phyloP scores from a whole-genome alignment of 768 basidiomycete genomes.

The Suillus tomentosus region DNA sequence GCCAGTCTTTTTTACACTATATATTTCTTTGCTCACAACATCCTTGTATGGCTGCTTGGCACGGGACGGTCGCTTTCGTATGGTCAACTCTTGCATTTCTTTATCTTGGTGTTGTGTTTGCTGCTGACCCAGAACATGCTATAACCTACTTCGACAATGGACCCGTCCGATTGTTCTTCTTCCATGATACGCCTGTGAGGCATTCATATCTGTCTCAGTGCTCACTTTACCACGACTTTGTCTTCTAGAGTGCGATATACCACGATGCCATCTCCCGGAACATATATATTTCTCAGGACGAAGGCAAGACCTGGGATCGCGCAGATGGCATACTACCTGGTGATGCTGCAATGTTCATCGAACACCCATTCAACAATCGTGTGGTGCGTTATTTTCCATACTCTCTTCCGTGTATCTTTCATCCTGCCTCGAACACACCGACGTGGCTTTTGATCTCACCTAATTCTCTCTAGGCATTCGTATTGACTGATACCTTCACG shows the following conservation, averaged over 20 bases:
- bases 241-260: slow-evolving; percentile 63
- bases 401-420: neutral
- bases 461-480: slow-evolving; percentile 69
- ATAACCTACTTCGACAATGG: slow-evolving; percentile 66
- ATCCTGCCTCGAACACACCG: neutral
- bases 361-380: slow-evolving; percentile 83
- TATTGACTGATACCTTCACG: slow-evolving; percentile 64
- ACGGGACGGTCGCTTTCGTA: slow-evolving; percentile 26
- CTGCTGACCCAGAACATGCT: slow-evolving; percentile 50
- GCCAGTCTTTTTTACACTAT: neutral
- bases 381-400: slow-evolving; percentile 48
- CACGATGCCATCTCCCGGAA: slow-evolving; percentile 71
- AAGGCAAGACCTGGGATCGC: slow-evolving; percentile 72
- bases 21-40: slow-evolving; percentile 2
- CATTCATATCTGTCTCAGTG: slow-evolving; percentile 15
- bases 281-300: slow-evolving; percentile 80
- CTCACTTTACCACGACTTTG: neutral
- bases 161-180: slow-evolving; percentile 82
- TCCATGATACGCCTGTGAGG: slow-evolving; percentile 86
- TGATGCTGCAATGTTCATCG: slow-evolving; percentile 71
- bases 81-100: slow-evolving; percentile 25
- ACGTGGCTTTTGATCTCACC: neutral
- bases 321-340: slow-evolving; percentile 56
- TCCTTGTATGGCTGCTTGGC: slow-evolving; percentile 30
- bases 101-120: slow-evolving; percentile 25